These are phyloP conservation scores for Ophiocordyceps camponoti-saundersi DNA, from an alignment of 2,329 filamentous ascomycete genomes.

Conservation along the genomic window DNA sequence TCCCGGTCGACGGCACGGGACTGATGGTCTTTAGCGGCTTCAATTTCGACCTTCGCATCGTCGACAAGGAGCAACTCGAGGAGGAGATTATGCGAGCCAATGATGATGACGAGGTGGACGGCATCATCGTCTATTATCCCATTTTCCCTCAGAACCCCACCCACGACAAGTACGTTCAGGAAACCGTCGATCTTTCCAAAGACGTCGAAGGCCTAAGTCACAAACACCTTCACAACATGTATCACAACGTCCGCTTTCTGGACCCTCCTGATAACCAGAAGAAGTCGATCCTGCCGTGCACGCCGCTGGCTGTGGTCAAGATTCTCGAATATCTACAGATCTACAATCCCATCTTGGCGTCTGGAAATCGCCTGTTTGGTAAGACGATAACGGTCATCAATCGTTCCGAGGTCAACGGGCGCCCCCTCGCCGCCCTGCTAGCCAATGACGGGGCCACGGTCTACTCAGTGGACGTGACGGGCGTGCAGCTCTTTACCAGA, in stretches of 20 bases:
- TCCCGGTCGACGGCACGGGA: background rate
- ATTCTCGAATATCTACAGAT: slow-evolving; percentile 90
- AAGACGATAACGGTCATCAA: slow-evolving; percentile 95
- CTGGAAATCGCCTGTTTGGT: slow-evolving; percentile 84
- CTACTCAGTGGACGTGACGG: slow-evolving; percentile 85
- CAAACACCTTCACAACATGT: slow-evolving; percentile 97
- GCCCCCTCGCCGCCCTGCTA: slow-evolving; percentile 78
- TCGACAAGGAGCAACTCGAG: slow-evolving; percentile 79
- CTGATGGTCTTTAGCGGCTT: slow-evolving; percentile 51
- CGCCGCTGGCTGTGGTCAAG: slow-evolving; percentile 89
- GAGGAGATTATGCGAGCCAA: slow-evolving; percentile 79
- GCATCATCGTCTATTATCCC: slow-evolving; percentile 95
- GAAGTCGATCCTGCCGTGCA: slow-evolving; percentile 91
- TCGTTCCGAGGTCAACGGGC: slow-evolving; percentile 84
- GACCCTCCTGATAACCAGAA: slow-evolving; percentile 60
- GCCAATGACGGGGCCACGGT: slow-evolving; percentile 94
- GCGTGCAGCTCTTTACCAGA: slow-evolving; percentile 81
- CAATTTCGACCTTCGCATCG: slow-evolving; percentile 66
- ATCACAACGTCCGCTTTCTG: slow-evolving; percentile 91
- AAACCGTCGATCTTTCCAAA: slow-evolving; percentile 77
- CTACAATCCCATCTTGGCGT: slow-evolving; percentile 87
- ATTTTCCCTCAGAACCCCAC: slow-evolving; percentile 69
- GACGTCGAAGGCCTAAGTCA: slow-evolving; percentile 93
- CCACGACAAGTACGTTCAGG: slow-evolving; percentile 90
- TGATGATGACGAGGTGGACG: slow-evolving; percentile 58